A percentile compares a stretch with the other conserved stretches of the same genome.
Conservation (phyloP, 208 protist species). For the Acanthamoeba royreba region DNA sequence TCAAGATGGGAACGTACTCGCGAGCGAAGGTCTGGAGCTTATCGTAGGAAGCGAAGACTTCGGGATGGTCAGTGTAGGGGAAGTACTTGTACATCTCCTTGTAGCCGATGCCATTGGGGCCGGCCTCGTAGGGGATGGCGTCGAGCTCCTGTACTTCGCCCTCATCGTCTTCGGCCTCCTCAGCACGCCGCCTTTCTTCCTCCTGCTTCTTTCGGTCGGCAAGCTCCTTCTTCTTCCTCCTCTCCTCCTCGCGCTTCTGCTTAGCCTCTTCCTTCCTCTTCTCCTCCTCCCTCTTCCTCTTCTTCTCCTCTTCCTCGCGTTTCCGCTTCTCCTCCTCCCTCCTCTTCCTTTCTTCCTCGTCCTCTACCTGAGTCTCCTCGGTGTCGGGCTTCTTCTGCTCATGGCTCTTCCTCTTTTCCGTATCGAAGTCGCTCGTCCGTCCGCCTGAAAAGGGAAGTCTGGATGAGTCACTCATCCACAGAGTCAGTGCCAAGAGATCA, state of each 20-base stretch:
- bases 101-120: background rate
- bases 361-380: background rate
- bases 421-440: conserved; percentile 32
- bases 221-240: conserved; percentile 43
- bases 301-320: conserved; percentile 24
- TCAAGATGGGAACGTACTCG: conserved; percentile 50
- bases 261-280: conserved; percentile 47
- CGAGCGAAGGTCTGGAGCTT: conserved; percentile 65
- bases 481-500: too few species aligned
- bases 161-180: conserved; percentile 48
- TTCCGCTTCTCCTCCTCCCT: conserved; percentile 1
- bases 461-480: too few species aligned
- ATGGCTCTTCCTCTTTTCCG: conserved; percentile 41
- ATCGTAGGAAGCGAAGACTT: conserved; percentile 65
- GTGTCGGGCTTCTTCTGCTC: conserved; percentile 37
- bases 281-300: conserved; percentile 26
- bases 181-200: background rate
- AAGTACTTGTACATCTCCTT: conserved; percentile 45
- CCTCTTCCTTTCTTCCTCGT: conserved; percentile 33
- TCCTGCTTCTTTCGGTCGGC: conserved; percentile 47
- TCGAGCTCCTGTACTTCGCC: conserved; percentile 42
- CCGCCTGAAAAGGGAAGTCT: too few species aligned
- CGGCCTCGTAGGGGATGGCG: background rate
- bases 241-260: conserved; percentile 37
- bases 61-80: conserved; percentile 27